These are phyloP conservation scores for Durotheca rogersii DNA, from an alignment of 495 filamentous ascomycete genomes.

Conservation along the genomic window DNA sequence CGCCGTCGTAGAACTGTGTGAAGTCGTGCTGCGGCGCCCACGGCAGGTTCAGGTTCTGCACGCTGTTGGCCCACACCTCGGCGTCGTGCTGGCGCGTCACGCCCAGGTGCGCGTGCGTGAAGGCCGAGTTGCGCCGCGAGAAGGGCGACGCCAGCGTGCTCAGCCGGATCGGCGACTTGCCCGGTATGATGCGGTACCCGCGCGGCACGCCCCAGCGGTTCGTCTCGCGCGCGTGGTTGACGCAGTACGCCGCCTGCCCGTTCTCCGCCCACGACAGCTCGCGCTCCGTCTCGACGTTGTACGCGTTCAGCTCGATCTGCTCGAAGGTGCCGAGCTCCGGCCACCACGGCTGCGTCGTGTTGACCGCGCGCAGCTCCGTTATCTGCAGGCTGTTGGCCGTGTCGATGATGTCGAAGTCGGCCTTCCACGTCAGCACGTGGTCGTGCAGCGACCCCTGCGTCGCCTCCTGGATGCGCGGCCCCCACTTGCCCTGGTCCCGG, in stretches of 20 bases:
- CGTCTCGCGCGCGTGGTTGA: constrained; percentile 47
- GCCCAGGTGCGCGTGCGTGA: constrained; percentile 51
- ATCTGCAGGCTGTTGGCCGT: constrained; percentile 49
- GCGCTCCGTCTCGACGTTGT: constrained; percentile 45
- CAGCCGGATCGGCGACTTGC: constrained; percentile 46
- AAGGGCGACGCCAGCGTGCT: constrained; percentile 50
- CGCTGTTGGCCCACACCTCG: constrained; percentile 51
- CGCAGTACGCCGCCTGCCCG: constrained; percentile 46
- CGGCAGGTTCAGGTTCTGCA: constrained; percentile 50
- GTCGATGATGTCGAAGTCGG: constrained; percentile 55
- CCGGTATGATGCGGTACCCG: constrained; percentile 56
- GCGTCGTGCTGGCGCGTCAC: constrained; percentile 55
- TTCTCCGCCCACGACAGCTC: constrained; percentile 52
- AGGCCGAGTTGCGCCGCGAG: constrained; percentile 44
- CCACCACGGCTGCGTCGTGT: constrained; percentile 52
- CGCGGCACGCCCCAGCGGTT: constrained; percentile 55
- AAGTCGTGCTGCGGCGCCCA: constrained; percentile 55
- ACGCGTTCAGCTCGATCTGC: constrained; percentile 49
- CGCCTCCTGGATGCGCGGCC: constrained; percentile 49
- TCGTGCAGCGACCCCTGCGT: constrained; percentile 53
- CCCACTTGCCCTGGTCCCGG: constrained; percentile 47
- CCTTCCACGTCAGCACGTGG: constrained; percentile 56
- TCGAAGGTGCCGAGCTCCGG: constrained; percentile 45
- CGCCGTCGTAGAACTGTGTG: constrained; percentile 53
- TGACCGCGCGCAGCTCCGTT: constrained; percentile 43